Evolutionary conservation across 2,329 filamentous ascomycete species (phyloP), one percentile per base, ranked within the genome.

Genomic region (Colletotrichum sp.): DNA sequence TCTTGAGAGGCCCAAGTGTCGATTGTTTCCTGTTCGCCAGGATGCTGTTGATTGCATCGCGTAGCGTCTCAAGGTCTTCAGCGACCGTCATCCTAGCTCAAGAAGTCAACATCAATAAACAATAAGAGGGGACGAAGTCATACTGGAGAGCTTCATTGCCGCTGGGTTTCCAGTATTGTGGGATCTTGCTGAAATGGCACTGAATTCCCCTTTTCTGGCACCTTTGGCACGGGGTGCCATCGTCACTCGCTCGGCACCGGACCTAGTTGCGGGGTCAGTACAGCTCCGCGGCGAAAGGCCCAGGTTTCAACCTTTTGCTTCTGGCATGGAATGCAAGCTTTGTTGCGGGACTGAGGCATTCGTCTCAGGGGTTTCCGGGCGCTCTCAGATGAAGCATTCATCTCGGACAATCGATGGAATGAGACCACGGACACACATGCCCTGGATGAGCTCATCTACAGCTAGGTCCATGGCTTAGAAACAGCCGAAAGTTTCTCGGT

Each of bases 281-380:
- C n/a, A 22, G 6, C 1, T 22, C 10, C n/a, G 44, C n/a, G 44
- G 12, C n/a, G 44, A 24, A 13, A 52, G n/a, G 10, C 60, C 60
- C 18, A 22, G 24, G 26, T 10, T 24, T 34, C 30, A 34, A 63
- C 60, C 60, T 63, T 63, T 36, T 63, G 60, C n/a, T 63, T 63
- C 60, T 63, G 60, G n/a, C 60, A 63, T 34, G 60, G n/a, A 16
- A 63, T 32, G 8, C 60, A 63, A 32, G 60, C 60, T 34, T 63
- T 63, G 28, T 32, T 63, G 8, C 60, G 60, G n/a, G 60, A 34
- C 13, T 63, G 60, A 63, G 60, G 60, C 57, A 52, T 8, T 52
- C 44, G 44, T 22, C 44, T 52, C 44, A 52, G 12, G n/a, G 44
- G n/a, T 52, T 52, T 52, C 13, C 10, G 44, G 1, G 44, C n/a